These are phyloP conservation scores for Centrapalus pauciflorus DNA, from an alignment of 129 eudicot genomes.

Conservation along the genomic window DNA sequence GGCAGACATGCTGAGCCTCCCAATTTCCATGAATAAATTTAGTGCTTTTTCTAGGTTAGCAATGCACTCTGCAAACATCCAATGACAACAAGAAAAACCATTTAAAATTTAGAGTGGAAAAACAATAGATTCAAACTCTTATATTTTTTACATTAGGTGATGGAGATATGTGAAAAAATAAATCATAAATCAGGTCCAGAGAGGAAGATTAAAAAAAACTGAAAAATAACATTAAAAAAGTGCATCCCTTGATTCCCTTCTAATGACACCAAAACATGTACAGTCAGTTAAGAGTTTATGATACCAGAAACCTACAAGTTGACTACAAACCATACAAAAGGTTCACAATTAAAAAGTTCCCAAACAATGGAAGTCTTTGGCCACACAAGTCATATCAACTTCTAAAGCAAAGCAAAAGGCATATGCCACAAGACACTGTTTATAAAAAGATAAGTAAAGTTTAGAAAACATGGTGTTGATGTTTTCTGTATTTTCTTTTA, in stretches of 20 bases:
- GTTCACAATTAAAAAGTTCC: background rate
- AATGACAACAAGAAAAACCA: background rate
- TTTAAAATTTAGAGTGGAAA: background rate
- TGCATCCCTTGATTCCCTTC: background rate
- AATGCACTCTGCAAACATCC: conserved; percentile 49
- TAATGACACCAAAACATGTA: background rate
- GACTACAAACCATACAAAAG: background rate
- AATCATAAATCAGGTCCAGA: background rate
- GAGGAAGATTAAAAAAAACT: background rate
- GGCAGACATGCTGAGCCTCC: conserved; percentile 70
- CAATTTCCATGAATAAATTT: conserved; percentile 71
- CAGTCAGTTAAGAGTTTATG: background rate
- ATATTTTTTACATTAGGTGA: background rate
- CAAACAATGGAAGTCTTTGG: background rate
- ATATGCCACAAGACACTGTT: conserved; percentile 7
- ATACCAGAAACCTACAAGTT: background rate
- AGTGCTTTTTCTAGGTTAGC: conserved; percentile 65
- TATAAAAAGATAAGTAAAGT: too few relatives aligned
- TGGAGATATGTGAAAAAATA: background rate
- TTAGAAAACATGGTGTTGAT: too few relatives aligned
- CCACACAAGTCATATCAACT: background rate
- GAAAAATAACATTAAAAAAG: background rate
- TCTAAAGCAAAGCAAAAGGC: conserved; percentile 3
- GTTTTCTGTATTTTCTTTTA: too few relatives aligned
- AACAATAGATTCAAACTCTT: background rate